These are phyloP conservation scores for Panicum virgatum DNA, from an alignment of 202 grass and related monocot genomes.

Conservation along the genomic window DNA sequence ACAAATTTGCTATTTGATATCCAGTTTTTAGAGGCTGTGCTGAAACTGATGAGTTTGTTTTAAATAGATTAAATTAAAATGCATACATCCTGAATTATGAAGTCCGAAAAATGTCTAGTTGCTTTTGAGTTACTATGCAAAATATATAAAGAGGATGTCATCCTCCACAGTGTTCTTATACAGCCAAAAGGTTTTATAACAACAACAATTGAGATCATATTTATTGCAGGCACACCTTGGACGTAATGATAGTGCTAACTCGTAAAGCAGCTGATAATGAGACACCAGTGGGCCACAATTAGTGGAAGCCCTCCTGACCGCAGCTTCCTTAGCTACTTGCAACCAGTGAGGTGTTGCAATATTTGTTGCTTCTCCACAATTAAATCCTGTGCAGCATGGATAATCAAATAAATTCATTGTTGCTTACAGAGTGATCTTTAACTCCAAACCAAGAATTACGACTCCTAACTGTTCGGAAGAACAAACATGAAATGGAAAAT, in stretches of 20 bases:
- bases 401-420: constrained; percentile 35
- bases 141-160: constrained; percentile 15
- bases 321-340: constrained; percentile 96
- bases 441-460: neutral
- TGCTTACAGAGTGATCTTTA: constrained; percentile 15
- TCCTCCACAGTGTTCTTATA: neutral
- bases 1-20: constrained; percentile 20
- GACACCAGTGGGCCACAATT: constrained; percentile 98
- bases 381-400: constrained; percentile 68
- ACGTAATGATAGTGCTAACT: constrained; percentile 77
- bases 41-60: constrained; percentile 16
- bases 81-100: neutral
- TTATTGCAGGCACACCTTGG: constrained; percentile 57
- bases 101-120: neutral
- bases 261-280: constrained; percentile 99
- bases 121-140: constrained; percentile 24
- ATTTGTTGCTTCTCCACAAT: constrained; percentile 98
- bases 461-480: neutral
- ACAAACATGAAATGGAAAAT: constrained; percentile 1
- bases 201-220: constrained; percentile 20
- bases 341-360: constrained; percentile 97
- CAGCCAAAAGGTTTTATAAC: constrained; percentile 17
- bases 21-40: constrained; percentile 5
- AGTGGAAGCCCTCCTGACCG: constrained; percentile 98
- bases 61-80: constrained; percentile 28